phyloP scores from a whole-genome alignment of 495 filamentous ascomycete species.

The Sordaria brevicollis region DNA sequence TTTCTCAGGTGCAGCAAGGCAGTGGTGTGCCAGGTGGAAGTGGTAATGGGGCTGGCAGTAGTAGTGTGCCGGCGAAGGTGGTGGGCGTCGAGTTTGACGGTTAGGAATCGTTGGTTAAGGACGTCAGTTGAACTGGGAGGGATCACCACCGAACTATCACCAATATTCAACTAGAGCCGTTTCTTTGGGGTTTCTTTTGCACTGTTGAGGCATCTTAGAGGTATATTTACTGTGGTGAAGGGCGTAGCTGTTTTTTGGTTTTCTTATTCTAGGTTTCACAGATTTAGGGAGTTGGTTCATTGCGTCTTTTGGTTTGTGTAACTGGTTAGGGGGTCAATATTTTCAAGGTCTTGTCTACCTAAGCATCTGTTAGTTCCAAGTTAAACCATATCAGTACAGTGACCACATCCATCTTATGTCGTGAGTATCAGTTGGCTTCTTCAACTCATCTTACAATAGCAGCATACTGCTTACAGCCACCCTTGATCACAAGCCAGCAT shows the following conservation, averaged over 20 bases:
- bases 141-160: not conserved
- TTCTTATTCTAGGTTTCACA: not conserved
- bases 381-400: not conserved
- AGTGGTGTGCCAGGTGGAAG: conserved; percentile 8
- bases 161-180: not conserved
- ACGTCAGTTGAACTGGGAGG: not conserved
- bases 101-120: conserved; percentile 6
- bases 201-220: conserved; percentile 1
- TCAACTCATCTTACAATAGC: too few relatives aligned
- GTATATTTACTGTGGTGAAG: not conserved
- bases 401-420: not conserved
- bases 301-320: not conserved
- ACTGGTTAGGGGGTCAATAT: not conserved
- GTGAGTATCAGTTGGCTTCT: not conserved
- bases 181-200: not conserved
- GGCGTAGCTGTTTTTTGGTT: not conserved
- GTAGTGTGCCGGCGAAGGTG: conserved; percentile 16
- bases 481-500: not conserved
- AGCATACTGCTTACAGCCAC: not conserved
- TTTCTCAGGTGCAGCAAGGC: not conserved
- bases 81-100: conserved; percentile 29
- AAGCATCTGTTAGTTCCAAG: not conserved
- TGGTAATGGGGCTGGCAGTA: conserved; percentile 6
- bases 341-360: not conserved
- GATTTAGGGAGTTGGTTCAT: not conserved